A percentile compares a stretch with the other conserved stretches of the same genome.
Conservation (phyloP, 2,329 filamentous ascomycete species). For the Aureobasidium sp. region DNA sequence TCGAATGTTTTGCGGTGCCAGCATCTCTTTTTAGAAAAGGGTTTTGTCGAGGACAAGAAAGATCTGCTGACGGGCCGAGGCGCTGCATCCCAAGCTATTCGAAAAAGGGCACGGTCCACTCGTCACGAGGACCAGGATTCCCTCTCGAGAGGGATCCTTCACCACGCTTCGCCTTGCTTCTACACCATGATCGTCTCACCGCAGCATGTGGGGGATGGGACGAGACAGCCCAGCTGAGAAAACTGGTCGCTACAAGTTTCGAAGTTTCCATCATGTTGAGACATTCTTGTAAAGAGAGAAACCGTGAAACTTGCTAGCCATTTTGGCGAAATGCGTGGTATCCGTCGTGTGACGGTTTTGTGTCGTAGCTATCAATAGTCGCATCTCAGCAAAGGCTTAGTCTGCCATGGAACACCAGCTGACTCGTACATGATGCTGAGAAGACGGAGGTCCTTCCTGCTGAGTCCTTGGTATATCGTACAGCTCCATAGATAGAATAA, state of each 20-base stretch:
- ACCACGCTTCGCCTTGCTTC: neutral
- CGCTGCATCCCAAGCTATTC: neutral
- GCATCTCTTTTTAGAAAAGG: constrained; percentile 7
- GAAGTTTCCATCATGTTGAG: neutral
- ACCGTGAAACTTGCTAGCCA: neutral
- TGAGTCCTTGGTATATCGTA: neutral
- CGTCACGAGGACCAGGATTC: constrained; percentile 4
- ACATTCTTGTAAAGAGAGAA: neutral
- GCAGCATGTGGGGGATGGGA: neutral
- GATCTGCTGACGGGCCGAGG: constrained; percentile 11
- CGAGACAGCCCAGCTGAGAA: neutral
- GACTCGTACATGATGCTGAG: neutral
- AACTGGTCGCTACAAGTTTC: neutral
- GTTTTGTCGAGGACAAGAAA: neutral
- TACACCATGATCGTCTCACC: neutral
- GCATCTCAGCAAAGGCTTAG: neutral
- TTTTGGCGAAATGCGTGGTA: neutral
- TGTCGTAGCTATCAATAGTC: constrained; percentile 5
- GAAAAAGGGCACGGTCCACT: neutral
- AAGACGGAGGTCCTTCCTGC: neutral
- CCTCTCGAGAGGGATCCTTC: neutral
- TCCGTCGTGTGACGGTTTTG: neutral
- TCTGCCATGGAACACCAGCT: neutral
- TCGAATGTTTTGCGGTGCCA: neutral
- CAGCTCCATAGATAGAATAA: neutral